These are phyloP conservation scores for Stagonosporopsis cucurbitacearum DNA, from an alignment of 2,329 filamentous ascomycete genomes.

Conservation along the genomic window DNA sequence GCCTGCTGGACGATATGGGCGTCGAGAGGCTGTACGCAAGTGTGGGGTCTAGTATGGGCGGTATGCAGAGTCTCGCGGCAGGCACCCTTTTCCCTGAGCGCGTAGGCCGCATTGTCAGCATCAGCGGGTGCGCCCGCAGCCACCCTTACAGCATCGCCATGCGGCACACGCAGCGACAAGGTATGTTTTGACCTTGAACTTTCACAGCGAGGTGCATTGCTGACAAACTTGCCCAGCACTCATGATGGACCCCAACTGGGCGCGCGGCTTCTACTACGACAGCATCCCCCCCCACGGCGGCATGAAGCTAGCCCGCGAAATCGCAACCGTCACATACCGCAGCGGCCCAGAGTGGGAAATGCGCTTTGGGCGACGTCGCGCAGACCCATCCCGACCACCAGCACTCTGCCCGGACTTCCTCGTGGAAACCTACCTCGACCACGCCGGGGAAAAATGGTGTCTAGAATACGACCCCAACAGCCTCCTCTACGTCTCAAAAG, in stretches of 20 bases:
- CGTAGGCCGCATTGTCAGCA: constrained; percentile 82
- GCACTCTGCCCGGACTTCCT: constrained; percentile 97
- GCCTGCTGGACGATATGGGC: constrained; percentile 79
- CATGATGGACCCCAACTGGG: constrained; percentile 99
- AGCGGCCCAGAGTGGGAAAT: constrained; percentile 98
- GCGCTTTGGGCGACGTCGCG: constrained; percentile 85
- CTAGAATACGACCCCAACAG: constrained; percentile 96
- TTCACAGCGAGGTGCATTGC: neutral
- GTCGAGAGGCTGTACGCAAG: constrained; percentile 85
- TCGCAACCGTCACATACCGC: constrained; percentile 96
- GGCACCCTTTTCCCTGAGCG: constrained; percentile 83
- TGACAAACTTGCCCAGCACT: constrained; percentile 63
- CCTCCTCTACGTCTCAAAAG: constrained; percentile 94
- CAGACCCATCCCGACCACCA: constrained; percentile 84
- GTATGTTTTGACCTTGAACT: constrained; percentile 33
- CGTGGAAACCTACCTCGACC: constrained; percentile 97
- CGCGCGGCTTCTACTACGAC: constrained; percentile 86
- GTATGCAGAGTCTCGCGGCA: constrained; percentile 93
- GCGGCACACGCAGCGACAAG: constrained; percentile 94
- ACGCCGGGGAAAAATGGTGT: constrained; percentile 98
- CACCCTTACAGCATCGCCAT: constrained; percentile 99
- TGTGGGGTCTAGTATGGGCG: constrained; percentile 96
- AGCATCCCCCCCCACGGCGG: constrained; percentile 88
- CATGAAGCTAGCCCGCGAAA: constrained; percentile 97
- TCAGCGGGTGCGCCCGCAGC: constrained; percentile 90